phyloP scores from a whole-genome alignment of 805 yeast species.

The Deakozyma indianensis region DNA sequence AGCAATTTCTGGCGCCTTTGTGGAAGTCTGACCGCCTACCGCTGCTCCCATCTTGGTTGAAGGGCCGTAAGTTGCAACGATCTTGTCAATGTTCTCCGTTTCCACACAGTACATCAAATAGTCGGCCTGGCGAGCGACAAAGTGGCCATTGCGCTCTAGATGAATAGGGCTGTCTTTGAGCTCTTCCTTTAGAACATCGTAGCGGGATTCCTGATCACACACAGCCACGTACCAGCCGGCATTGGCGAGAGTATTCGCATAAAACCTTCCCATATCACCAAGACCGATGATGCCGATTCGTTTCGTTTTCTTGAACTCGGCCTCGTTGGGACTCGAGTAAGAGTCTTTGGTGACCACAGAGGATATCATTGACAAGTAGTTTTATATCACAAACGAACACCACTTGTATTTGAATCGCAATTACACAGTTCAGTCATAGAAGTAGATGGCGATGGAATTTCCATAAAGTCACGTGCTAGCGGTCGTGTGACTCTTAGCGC shows the following conservation, averaged over 20 bases:
- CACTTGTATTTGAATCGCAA: too few species aligned
- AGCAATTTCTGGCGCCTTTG: constrained; percentile 77
- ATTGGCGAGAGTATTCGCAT: constrained; percentile 60
- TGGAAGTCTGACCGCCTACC: constrained; percentile 97
- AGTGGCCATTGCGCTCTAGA: constrained; percentile 65
- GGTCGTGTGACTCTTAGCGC: too few species aligned
- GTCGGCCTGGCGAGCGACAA: constrained; percentile 69
- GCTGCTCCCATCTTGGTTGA: constrained; percentile 72
- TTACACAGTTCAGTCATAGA: too few species aligned
- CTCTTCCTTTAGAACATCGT: constrained; percentile 28
- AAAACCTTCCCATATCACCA: constrained; percentile 92
- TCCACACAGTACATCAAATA: constrained; percentile 85
- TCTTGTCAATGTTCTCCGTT: constrained; percentile 65
- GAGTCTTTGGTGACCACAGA: constrained; percentile 14
- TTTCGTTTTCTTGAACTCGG: not conserved
- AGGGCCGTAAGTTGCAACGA: constrained; percentile 69
- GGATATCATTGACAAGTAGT: constrained; percentile 10
- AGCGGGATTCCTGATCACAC: constrained; percentile 64
- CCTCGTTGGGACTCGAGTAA: constrained; percentile 10
- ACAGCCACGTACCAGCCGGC: constrained; percentile 72
- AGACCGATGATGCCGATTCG: constrained; percentile 80
- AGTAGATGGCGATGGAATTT: too few species aligned
- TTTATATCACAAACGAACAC: too few species aligned
- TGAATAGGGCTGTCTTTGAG: constrained; percentile 25
- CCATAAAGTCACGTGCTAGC: too few species aligned